A percentile compares a stretch with the other conserved stretches of the same genome.
phyloP scores from a whole-genome alignment of 129 eudicot species.

The Escallonia rubra region DNA sequence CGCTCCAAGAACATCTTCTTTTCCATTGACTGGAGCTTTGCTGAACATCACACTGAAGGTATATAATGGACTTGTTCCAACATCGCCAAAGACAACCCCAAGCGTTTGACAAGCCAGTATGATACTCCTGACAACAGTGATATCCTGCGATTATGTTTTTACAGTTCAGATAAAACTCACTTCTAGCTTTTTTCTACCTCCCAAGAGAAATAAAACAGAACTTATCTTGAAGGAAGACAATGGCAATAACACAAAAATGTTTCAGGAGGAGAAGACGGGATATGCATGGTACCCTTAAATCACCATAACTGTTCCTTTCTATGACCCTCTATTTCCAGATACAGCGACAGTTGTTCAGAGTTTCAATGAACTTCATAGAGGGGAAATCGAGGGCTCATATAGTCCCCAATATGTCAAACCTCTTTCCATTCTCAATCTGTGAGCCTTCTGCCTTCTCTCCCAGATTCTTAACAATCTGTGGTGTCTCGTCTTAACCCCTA shows the following conservation, averaged over 20 bases:
- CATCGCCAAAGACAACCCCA: constrained; percentile 96
- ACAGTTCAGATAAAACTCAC: constrained; percentile 1
- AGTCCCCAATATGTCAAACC: no score
- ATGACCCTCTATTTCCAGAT: neutral
- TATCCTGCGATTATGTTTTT: constrained; percentile 4
- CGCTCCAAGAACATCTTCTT: constrained; percentile 94
- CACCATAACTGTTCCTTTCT: neutral
- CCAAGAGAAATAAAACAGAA: neutral
- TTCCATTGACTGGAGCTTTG: constrained; percentile 83
- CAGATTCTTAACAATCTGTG: no score
- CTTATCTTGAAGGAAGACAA: neutral
- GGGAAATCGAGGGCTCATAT: no score
- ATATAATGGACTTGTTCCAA: constrained; percentile 94
- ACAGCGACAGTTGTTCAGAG: no score
- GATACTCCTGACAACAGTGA: constrained; percentile 8
- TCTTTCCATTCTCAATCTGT: no score
- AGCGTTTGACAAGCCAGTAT: constrained; percentile 71
- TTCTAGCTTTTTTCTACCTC: neutral
- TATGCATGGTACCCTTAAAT: neutral
- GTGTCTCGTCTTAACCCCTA: no score
- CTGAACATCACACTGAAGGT: constrained; percentile 97
- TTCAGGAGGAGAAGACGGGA: no score
- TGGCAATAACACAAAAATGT: neutral
- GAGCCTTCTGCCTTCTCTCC: no score
- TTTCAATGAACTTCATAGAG: no score